Base-by-base conservation (phyloP, 2,329 filamentous ascomycete species). In the Aureobasidium melanogenum region DNA sequence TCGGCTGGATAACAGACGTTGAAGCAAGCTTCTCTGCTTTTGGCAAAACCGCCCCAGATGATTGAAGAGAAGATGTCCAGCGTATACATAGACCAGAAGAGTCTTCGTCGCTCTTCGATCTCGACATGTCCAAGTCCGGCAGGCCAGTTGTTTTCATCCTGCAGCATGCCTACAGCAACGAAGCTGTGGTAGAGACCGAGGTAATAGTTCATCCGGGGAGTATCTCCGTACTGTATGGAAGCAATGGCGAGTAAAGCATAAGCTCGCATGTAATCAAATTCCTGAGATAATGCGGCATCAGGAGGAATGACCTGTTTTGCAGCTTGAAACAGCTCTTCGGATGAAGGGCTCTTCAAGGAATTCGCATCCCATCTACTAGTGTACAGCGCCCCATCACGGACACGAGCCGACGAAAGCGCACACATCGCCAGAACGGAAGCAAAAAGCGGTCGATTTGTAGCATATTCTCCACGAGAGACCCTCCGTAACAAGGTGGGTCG, bases 21-120 rank as follows among this genome's bases (percentile, higher is more conserved):
- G 30, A 71, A 74, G 47, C 78, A 75, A n/a, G 72, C 69, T 69
- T 79, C 79, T 50, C 76, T 73, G 51, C 72, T 76, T 55, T 73
- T 73, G 44, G 77, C 73, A 17, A 76, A 69, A 44, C 76, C 73
- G 61, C 73, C 76, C 77, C 79, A 82, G 12, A 83, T 78, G 44
- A 82, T 75, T 3, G 79, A 76, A 0, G 79, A 75, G 68, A 80
- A 82, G 5, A 83, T 74, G 61, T 83, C 81, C 1, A 83, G 69
- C 2, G 79, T 82, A 66, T 83, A 84, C 43, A 80, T 80, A 44
- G 80, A 82, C 81, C 81, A 84, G 64, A 80, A 78, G 65, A 80
- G 67, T 65, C 75, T 67, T 64, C 78, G 72, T 56, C 78, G 70
- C 65, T 79, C 76, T 65, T 81, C 78, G 9, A 67, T 68, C 64